Evolutionary conservation across 78 protist species (phyloP), one percentile per base, ranked within the genome.

Genomic region (Dictyostelium brefeldianum): DNA sequence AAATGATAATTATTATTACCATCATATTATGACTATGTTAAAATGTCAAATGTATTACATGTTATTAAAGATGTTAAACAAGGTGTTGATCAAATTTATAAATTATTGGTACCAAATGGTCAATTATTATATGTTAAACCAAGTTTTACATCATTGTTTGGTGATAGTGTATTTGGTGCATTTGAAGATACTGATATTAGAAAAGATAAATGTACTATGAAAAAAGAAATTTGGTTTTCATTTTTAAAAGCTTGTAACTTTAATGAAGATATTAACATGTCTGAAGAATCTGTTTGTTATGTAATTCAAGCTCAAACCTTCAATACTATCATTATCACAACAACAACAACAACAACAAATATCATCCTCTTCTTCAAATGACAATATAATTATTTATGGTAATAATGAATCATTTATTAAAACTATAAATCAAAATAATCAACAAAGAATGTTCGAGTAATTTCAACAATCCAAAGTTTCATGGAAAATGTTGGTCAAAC

Each of bases 101-200:
- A 73, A 46, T 10, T 73, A 9, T 15, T 73, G 22, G 10, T 43
- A 0, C 57, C 31, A 29, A 14, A 12, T 22, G 80, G 80, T 8
- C 27, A 73, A 8, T 22, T 73, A 46, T 46, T 73, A 46, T 46
- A 47, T 2, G 10, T 20, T n/a, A 83, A 85, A 47, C 83, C 83
- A 22, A 22, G 65, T 2, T n/a, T 25, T 14, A 71, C 59, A 12
- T 36, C 59, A n/a, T 62, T 46, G 29, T 85, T 31, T 75, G 10
- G 22, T 75, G n/a, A n/a, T 47, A 83, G 92, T 48, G 48, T 62
- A 12, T 85, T 85, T 70, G 41, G 20, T 46, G 20, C 75, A 71
- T 41, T 43, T n/a, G 12, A 53, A 27, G 81, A 77, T 77, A 77
- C 65, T 4, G 48, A 77, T 25, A 77, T 77, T 27, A 77, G 81